Base-by-base conservation (phyloP, 1,284 basidiomycete genomes). In the Melampsora americana region DNA sequence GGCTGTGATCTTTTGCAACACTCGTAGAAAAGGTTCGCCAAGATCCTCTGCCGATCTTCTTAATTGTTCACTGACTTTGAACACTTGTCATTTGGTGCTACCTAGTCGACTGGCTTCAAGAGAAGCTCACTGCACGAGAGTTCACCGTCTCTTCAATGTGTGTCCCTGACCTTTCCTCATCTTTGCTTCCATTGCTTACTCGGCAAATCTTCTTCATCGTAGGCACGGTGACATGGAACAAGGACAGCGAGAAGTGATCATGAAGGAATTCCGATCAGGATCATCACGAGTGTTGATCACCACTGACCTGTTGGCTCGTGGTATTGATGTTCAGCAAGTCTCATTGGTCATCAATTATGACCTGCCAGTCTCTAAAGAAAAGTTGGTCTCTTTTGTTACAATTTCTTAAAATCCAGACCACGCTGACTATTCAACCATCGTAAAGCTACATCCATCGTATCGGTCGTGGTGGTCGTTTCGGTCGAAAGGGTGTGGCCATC, bases 1-100 rank as follows among this genome's bases (percentile, higher is more conserved):
- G 86, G 95, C 96, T 35, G 95, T 99, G 83, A 98, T 99, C 82
- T 99, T 99, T 87, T 99, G 96, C 86, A 99, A 99, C 86, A 99
- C 95, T 5, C 87, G 93, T 80, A 88, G 95, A 85, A 99, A 99
- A 90, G 91, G 90, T 71, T 46, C 86, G 79, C 26, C 73, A 12
- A 16, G n/a, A 60, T 28, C n/a, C 60, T 62, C 28, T n/a, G 6
- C 16, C 6, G 18, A 23, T 18, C 32, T 7, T 72, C 4, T n/a
- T 50, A 12, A 16, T 16, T 50, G 30, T 6, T 23, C 56, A 14
- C 64, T 39, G 14, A 59, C 48, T 56, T 11, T 42, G 11, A 32
- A 35, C 6, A 35, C 35, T 35, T 9, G 35, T 4, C 35, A 9
- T 35, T 35, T 35, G 35, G 35, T 35, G 35, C 35, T 3, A 32